Evolutionary conservation across 768 basidiomycete species (phyloP).

Genomic region (Russula earlei): DNA sequence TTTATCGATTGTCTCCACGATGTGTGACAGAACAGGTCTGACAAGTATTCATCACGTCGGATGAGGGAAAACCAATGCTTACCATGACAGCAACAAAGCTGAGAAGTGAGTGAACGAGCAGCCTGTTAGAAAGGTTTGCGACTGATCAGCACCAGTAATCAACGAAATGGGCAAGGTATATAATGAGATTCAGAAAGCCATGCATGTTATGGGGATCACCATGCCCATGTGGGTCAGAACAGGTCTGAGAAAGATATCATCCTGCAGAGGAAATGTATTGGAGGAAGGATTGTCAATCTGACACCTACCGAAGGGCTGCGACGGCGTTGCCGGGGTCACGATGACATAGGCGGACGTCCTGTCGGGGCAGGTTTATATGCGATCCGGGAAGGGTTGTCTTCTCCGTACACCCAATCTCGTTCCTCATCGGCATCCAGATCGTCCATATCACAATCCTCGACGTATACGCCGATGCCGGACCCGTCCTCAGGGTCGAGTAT

Average conservation of each 20-base stretch:
- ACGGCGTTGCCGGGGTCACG: conserved; percentile 19
- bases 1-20: conserved; percentile 45
- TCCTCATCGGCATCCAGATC: conserved; percentile 26
- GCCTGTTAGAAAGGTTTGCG: conserved; percentile 13
- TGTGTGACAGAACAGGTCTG: conserved; percentile 60
- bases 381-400: conserved; percentile 35
- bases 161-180: background rate
- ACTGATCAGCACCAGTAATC: conserved; percentile 10
- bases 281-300: background rate
- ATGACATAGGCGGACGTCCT: conserved; percentile 43
- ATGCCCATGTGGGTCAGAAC: conserved; percentile 49
- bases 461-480: conserved; percentile 66
- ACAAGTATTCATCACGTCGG: conserved; percentile 39
- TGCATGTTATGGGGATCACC: conserved; percentile 42
- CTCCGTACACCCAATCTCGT: conserved; percentile 53
- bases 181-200: conserved; percentile 51
- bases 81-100: background rate
- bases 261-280: conserved; percentile 25
- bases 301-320: conserved; percentile 18
- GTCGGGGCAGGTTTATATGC: conserved; percentile 47
- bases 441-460: conserved; percentile 56
- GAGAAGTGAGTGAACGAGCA: too few relatives aligned
- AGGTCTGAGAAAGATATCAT: conserved; percentile 69
- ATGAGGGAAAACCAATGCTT: conserved; percentile 16
- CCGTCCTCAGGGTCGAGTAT: conserved; percentile 61